Conservation (phyloP, 73 alveolate species). For the Effrenium voratum region DNA sequence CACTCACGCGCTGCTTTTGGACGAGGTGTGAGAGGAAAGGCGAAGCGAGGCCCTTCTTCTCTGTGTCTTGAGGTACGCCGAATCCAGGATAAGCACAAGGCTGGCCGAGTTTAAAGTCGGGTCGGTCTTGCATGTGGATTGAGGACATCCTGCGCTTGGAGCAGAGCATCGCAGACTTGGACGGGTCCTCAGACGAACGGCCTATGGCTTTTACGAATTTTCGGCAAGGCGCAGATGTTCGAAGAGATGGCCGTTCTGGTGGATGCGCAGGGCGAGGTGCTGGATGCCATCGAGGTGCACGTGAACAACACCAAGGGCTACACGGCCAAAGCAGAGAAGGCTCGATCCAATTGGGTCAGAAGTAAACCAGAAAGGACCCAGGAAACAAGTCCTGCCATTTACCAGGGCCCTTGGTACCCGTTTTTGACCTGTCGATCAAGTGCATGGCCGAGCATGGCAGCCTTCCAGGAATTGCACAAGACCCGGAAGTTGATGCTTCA, state of each 20-base stretch:
- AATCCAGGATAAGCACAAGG: conserved; percentile 93
- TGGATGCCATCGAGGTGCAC: conserved; percentile 91
- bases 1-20: conserved; percentile 77
- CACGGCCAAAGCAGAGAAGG: conserved; percentile 93
- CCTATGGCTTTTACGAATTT: background rate
- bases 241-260: conserved; percentile 93
- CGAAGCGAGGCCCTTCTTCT: background rate
- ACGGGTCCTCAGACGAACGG: background rate
- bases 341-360: background rate
- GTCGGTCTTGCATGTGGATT: background rate
- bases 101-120: background rate
- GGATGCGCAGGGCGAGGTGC: conserved; percentile 90
- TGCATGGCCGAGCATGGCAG: background rate
- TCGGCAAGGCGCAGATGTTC: conserved; percentile 78
- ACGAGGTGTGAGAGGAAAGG: conserved; percentile 4
- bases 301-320: conserved; percentile 92
- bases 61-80: conserved; percentile 42
- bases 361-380: background rate
- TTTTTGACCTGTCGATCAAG: background rate
- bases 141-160: conserved; percentile 88
- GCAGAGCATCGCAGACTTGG: conserved; percentile 92
- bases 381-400: too few relatives aligned
- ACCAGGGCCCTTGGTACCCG: background rate
- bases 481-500: conserved; percentile 75
- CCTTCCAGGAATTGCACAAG: conserved; percentile 52